Evolutionary conservation across 192 early-diverging fungal species (phyloP).

Genomic region (Phycomyces blakesleeanus): DNA sequence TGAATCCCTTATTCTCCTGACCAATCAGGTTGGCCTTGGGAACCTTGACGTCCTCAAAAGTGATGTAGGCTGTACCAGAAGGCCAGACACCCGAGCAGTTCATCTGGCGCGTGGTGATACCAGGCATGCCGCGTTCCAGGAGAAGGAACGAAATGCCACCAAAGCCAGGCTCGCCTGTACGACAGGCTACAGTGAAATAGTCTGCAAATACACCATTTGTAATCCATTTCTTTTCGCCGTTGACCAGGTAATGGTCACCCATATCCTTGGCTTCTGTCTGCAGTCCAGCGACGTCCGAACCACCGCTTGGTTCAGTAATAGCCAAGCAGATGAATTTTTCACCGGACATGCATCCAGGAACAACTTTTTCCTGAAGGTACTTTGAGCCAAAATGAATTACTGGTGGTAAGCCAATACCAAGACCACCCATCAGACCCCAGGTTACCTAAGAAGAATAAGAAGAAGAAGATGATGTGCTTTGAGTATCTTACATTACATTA

Average conservation of each 20-base stretch:
- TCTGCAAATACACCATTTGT: slow-evolving; percentile 80
- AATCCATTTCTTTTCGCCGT: slow-evolving; percentile 85
- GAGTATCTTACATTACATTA: no score
- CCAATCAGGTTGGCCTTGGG: slow-evolving; percentile 83
- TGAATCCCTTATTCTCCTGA: slow-evolving; percentile 83
- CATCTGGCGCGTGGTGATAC: slow-evolving; percentile 79
- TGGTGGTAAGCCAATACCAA: slow-evolving; percentile 74
- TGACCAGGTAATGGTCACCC: slow-evolving; percentile 73
- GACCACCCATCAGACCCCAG: slow-evolving; percentile 34
- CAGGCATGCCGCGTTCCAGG: slow-evolving; percentile 67
- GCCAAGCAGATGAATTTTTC: slow-evolving; percentile 76
- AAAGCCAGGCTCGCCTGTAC: slow-evolving; percentile 77
- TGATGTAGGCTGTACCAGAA: slow-evolving; percentile 68
- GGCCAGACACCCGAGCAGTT: slow-evolving; percentile 81
- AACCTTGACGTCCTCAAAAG: slow-evolving; percentile 85
- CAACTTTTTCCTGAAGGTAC: slow-evolving; percentile 64
- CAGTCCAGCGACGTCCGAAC: slow-evolving; percentile 75
- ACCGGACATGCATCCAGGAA: slow-evolving; percentile 59
- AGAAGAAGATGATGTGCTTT: background rate
- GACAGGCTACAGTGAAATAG: slow-evolving; percentile 77
- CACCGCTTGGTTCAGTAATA: slow-evolving; percentile 72
- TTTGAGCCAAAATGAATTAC: slow-evolving; percentile 68
- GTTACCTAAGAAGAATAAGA: slow-evolving; percentile 3
- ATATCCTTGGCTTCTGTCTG: slow-evolving; percentile 62
- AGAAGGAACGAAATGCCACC: slow-evolving; percentile 72